Evolutionary conservation across 805 yeast species (phyloP), one percentile per base, ranked within the genome.

Genomic region (Pichia cephalocereana): DNA sequence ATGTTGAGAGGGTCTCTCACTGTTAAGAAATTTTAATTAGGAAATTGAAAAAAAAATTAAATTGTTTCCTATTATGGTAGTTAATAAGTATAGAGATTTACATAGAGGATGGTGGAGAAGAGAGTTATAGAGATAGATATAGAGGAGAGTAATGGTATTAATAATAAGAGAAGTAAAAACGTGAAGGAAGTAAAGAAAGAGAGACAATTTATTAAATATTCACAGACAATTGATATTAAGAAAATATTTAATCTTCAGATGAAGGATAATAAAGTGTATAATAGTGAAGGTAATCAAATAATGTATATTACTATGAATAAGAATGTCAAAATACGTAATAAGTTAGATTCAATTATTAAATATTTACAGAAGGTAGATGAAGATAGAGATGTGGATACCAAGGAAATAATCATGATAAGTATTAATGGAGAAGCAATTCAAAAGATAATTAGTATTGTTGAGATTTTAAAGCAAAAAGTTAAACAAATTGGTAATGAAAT

Each of bases 381-480:
- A 32, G 18, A 42, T 8, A 40, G 43, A 32, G 18, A 42, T 8
- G 41, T 32, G 26, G 44, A 26, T 30, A 47, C 40, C 14, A 46
- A 45, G 8, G 57, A 57, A 4, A 41, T 61, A 3, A 40, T 62
- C 8, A 4, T 48, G 7, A 46, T 62, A 12, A 46, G 51, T 27
- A 52, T 57, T 1, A 40, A 49, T 30, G 54, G 55, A 27, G 60
- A 57, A 36, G 51, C 52, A 1, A 56, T 62, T 15, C 67, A 63
- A 44, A 64, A 64, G 44, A 46, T 64, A 52, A 46, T 64, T 7
- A 56, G 64, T 2, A 51, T 64, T 8, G 48, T 57, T 10, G 68
- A 64, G 41, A 61, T 64, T 2, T 43, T 64, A 32, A 64, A 64
- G 47, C 64, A 62, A 43, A 60, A 60, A 44, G 12, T 60, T 7